Evolutionary conservation across 2,329 filamentous ascomycete genomes (phyloP).

Genomic region (Arachnopeziza araneosa): DNA sequence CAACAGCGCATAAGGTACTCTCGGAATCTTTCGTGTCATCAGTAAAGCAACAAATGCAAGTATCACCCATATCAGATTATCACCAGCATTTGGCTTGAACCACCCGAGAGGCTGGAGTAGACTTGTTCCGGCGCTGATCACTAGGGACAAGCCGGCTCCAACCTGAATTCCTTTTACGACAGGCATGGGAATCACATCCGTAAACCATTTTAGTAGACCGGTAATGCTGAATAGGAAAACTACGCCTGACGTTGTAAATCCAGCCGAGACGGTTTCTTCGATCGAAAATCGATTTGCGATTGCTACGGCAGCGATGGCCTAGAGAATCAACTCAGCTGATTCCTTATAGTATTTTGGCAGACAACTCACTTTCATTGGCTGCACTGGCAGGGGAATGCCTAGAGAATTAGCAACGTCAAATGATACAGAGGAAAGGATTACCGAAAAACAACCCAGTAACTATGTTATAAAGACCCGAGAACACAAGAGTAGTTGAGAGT

Average conservation of each 20-base stretch:
- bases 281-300: conserved; percentile 63
- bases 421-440: conserved; percentile 49
- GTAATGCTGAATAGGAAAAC: conserved; percentile 75
- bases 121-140: conserved; percentile 67
- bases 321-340: conserved; percentile 34
- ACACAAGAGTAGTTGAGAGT: conserved; percentile 77
- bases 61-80: conserved; percentile 76
- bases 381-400: conserved; percentile 59
- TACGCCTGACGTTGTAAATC: conserved; percentile 68
- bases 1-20: conserved; percentile 72
- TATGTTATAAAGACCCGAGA: conserved; percentile 84
- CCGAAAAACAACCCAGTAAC: conserved; percentile 77
- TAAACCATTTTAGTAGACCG: conserved; percentile 70
- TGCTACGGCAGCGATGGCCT: conserved; percentile 87
- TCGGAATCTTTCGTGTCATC: conserved; percentile 55
- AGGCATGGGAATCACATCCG: conserved; percentile 64
- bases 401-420: too few relatives aligned
- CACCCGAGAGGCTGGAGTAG: conserved; percentile 66
- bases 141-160: conserved; percentile 78
- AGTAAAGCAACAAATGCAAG: conserved; percentile 68
- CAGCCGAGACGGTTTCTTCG: conserved; percentile 73
- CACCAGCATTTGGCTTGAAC: conserved; percentile 58
- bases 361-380: conserved; percentile 64
- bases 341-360: background rate
- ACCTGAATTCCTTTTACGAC: conserved; percentile 95